phyloP scores from a whole-genome alignment of 2,329 filamentous ascomycete species.

The Ceratocystis eucalypticola region DNA sequence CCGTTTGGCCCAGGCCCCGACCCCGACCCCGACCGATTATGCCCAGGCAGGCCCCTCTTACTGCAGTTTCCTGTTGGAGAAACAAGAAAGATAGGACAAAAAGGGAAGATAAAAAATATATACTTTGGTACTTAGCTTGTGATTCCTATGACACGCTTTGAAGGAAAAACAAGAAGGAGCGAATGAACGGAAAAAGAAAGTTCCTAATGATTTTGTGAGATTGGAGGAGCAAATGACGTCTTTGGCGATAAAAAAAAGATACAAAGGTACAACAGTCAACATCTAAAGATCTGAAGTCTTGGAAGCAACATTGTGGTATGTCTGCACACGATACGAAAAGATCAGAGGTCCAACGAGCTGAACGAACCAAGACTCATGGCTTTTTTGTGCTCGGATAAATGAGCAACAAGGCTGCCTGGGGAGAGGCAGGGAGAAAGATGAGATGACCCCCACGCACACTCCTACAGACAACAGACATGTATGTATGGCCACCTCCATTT shows the following conservation, averaged over 20 bases:
- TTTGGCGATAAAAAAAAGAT: neutral
- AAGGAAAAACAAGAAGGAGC: neutral
- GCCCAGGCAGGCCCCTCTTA: neutral
- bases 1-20: neutral
- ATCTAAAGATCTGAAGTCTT: neutral
- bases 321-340: neutral
- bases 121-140: slow-evolving; percentile 6
- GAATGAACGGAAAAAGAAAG: neutral
- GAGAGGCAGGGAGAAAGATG: neutral
- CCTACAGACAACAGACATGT: neutral
- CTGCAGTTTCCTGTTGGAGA: neutral
- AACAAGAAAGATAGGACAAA: neutral
- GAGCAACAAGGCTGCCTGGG: neutral
- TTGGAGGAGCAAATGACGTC: neutral
- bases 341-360: neutral
- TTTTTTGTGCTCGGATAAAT: no score
- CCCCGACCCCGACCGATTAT: neutral
- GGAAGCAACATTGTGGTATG: neutral
- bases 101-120: neutral
- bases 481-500: neutral
- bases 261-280: neutral
- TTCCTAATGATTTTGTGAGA: neutral
- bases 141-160: neutral
- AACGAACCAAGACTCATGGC: neutral
- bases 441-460: neutral